These are phyloP conservation scores for Friedmanniomyces simplex DNA, from an alignment of 495 filamentous ascomycete species.

Conservation along the genomic window DNA sequence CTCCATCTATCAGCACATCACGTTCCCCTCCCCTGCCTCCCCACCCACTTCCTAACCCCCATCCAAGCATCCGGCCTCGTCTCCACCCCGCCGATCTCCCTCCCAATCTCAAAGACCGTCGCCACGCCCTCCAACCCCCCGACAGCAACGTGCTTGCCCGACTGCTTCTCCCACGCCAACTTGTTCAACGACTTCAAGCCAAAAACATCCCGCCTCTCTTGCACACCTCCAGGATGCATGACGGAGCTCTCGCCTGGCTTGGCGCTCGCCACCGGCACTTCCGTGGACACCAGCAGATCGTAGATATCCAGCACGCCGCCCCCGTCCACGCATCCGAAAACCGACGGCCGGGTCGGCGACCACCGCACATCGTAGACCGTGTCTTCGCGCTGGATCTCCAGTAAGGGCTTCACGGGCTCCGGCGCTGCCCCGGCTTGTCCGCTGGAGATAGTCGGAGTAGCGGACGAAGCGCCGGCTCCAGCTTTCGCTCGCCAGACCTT, in stretches of 20 bases:
- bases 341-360: constrained; percentile 82
- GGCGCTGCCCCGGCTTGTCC: constrained; percentile 32
- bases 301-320: constrained; percentile 89
- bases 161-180: constrained; percentile 80
- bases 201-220: constrained; percentile 32
- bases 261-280: constrained; percentile 74
- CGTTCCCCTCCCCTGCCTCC: constrained; percentile 41
- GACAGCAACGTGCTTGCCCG: constrained; percentile 75
- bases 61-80: constrained; percentile 80
- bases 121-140: constrained; percentile 84
- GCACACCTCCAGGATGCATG: constrained; percentile 22
- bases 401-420: constrained; percentile 53
- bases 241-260: constrained; percentile 40
- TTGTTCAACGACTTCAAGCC: constrained; percentile 80
- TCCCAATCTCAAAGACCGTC: constrained; percentile 94
- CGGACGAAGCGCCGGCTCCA: constrained; percentile 33
- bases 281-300: constrained; percentile 85
- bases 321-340: constrained; percentile 90
- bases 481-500: constrained; percentile 88
- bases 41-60: constrained; percentile 74
- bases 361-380: constrained; percentile 92
- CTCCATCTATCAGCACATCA: background rate
- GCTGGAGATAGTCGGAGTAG: constrained; percentile 43
- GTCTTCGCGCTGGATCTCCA: constrained; percentile 87
- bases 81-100: constrained; percentile 73